Base-by-base conservation (phyloP, 441 rosid genomes). In the Monsonia emarginata region DNA sequence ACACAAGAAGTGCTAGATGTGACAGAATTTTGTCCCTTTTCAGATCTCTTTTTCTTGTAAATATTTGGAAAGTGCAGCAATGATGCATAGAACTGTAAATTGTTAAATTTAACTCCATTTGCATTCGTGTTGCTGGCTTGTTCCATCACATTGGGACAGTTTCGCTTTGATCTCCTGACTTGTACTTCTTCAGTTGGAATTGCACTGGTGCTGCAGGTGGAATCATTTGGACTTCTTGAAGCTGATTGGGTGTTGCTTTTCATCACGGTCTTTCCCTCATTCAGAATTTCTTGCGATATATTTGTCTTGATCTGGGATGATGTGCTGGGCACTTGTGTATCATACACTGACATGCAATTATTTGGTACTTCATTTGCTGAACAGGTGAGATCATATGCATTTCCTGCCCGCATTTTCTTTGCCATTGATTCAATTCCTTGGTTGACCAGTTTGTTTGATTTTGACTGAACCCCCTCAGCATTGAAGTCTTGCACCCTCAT, bases 1-100 rank as follows among this genome's bases (percentile, higher is more conserved):
- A 69, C 60, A 40, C 69, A 61, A 19, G 82, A 70, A 62, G 76
- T 25, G 77, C 75, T 75, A 56, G 81, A 66, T 56, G 77, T 59
- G 13, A 72, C 60, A 65, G 74, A 64, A 62, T 19, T 25, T 63
- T 78, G 87, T 52, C 78, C 84, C 56, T 80, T 82, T 24, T 72
- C 85, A 1, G 82, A 81, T 72, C 83, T 83, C 72, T 46, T 83
- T 73, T 82, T 83, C 80, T 76, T 84, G 67, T 61, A 66, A 60
- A 72, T 69, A 16, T 61, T 72, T 4, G 80, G 75, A 65, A 76
- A 70, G 66, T 71, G 71, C 9, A 71, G 63, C 78, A 75, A 68
- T 63, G 70, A 50, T 46, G 82, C 78, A 78, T 80, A 83, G 69
- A 71, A 69, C 31, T 66, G 65, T 65, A 75, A 66, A 64, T 66